phyloP scores from a whole-genome alignment of 1,284 basidiomycete species.

The Ganoderma meredithae region DNA sequence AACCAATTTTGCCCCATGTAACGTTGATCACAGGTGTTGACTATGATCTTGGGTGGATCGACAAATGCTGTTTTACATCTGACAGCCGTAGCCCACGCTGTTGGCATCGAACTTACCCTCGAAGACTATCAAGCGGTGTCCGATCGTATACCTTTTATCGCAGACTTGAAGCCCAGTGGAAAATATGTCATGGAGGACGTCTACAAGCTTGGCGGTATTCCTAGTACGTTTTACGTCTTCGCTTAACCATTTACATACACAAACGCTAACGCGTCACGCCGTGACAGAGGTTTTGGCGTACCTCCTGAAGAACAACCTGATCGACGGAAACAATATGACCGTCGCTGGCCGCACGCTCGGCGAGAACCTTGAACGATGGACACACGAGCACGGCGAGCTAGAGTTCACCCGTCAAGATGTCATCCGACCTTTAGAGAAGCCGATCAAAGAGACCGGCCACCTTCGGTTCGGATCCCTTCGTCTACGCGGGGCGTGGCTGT shows the following conservation, averaged over 20 bases:
- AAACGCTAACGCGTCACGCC: conserved; percentile 1
- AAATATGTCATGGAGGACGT: conserved; percentile 93
- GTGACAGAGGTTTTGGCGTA: conserved; percentile 80
- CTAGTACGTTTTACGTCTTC: conserved; percentile 59
- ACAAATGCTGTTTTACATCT: conserved; percentile 94
- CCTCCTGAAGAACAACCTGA: conserved; percentile 81
- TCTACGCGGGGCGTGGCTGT: conserved; percentile 7
- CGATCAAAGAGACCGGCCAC: conserved; percentile 91
- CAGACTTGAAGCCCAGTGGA: conserved; percentile 90
- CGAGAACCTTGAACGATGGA: conserved; percentile 90
- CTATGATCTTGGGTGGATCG: conserved; percentile 94
- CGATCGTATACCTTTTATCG: conserved; percentile 87
- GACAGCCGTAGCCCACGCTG: conserved; percentile 90
- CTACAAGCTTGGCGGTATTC: conserved; percentile 88
- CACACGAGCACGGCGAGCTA: conserved; percentile 79
- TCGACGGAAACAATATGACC: conserved; percentile 88
- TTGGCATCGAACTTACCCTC: conserved; percentile 81
- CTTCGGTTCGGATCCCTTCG: conserved; percentile 63
- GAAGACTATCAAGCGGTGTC: conserved; percentile 91
- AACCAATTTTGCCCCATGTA: neutral
- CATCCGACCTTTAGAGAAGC: conserved; percentile 83
- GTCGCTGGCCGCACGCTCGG: conserved; percentile 89
- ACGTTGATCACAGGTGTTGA: conserved; percentile 67
- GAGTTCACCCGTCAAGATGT: conserved; percentile 76
- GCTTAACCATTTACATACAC: conserved; percentile 9